phyloP scores from a whole-genome alignment of 2,329 filamentous ascomycete genomes.

The Dryadomyces sulphureus region DNA sequence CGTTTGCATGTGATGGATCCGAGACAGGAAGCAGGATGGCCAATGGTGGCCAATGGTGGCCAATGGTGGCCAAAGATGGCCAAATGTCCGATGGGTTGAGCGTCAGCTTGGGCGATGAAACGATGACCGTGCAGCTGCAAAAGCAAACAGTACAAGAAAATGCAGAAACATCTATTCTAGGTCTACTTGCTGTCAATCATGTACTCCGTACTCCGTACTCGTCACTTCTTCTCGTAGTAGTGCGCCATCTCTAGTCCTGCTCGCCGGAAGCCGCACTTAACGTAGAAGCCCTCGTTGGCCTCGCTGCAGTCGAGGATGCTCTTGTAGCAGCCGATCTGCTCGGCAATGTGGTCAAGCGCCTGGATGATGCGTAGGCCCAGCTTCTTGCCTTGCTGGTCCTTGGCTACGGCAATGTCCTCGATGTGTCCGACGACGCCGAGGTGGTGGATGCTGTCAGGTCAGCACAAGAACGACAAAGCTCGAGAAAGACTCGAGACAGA shows the following conservation, averaged over 20 bases:
- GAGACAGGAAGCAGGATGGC: no score
- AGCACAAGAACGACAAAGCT: neutral
- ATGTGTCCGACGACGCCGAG: constrained; percentile 84
- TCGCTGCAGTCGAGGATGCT: constrained; percentile 94
- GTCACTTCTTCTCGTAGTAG: constrained; percentile 55
- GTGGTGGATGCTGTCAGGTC: constrained; percentile 49
- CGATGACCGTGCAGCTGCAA: no score
- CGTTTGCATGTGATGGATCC: no score
- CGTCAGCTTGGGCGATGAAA: no score
- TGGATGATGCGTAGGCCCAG: constrained; percentile 85
- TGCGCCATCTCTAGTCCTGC: constrained; percentile 95
- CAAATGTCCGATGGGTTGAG: no score
- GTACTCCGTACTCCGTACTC: constrained; percentile 1
- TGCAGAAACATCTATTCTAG: neutral
- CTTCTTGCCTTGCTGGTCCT: constrained; percentile 96
- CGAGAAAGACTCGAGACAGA: no score
- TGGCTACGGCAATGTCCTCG: constrained; percentile 90
- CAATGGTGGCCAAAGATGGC: no score
- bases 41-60: no score
- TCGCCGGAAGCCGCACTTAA: constrained; percentile 90
- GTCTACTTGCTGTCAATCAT: neutral
- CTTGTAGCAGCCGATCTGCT: constrained; percentile 90
- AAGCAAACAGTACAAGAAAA: neutral
- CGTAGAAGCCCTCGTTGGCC: constrained; percentile 91
- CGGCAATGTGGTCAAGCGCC: constrained; percentile 76